Evolutionary conservation across 2,329 filamentous ascomycete genomes (phyloP), one percentile per base, ranked within the genome.

Genomic region (Apiospora saccharicola): DNA sequence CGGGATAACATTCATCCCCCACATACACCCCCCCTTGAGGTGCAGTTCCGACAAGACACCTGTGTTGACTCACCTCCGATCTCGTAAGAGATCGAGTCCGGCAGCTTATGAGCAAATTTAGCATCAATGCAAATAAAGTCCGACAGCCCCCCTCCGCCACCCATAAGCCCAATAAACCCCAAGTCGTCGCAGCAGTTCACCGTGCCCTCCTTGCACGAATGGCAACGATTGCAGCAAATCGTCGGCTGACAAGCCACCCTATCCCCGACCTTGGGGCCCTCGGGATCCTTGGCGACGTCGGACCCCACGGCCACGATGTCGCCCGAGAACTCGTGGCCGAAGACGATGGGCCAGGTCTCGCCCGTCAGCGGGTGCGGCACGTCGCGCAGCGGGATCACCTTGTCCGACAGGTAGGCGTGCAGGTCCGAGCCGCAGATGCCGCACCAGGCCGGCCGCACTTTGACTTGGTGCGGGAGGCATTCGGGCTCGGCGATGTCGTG

Each of bases 261-360:
- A 73, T 92, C 87, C 1, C 90, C 90, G 1, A 87, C 78, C 61
- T 85, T 82, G 68, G 91, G 81, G 13, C 78, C 78, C 0, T 76
- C 80, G 26, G 26, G 37, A 1, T 77, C 80, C 30, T 37, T 24
- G 37, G 30, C 44, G 3, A 90, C 86, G 0, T 81, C 84, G 0
- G 82, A 76, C 0, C 90, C 90, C n/a, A 92, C 81, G 75, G 91
- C 88, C 14, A 86, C 83, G 44, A 93, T 83, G 1, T 86, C 85
- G 14, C 90, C 91, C 4, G 86, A 88, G 79, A 92, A 90, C 77
- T 93, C 91, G 77, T 93, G 91, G 37, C 91, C 91, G 13, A 92
- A 82, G 0, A 86, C 90, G 13, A 92, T 84, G 4, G 90, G 91
- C 47, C 89, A 84, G 0, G 82, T 83, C 72, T 89, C 88, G 44